Base-by-base conservation (phyloP, 805 yeast species). In the Wickerhamomyces rabaulensis region DNA sequence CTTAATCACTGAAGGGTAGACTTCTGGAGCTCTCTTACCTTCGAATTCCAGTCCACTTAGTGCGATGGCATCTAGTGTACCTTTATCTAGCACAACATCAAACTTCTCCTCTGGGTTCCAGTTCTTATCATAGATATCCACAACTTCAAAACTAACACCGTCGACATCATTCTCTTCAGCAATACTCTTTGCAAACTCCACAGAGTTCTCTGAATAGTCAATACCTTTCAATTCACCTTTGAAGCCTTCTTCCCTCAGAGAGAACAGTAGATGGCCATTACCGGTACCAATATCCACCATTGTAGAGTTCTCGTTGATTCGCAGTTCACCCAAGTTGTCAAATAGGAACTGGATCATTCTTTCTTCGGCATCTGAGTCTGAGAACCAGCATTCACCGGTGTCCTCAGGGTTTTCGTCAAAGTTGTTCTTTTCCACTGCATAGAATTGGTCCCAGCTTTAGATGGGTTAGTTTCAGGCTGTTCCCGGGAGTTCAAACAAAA, bases 11-110 rank as follows among this genome's bases (percentile, higher is more conserved):
- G 54, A 52, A 0, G 90, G 80, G 57, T 94, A 92, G 15, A 79
- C 68, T 23, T 83, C 80, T 47, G 76, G 68, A 3, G 79, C 75
- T 16, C 76, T 73, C 47, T 70, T 68, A 12, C 66, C 67, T 9
- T 66, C 73, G 48, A 76, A 77, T 19, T 65, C 73, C 2, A 69
- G 54, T 20, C 84, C 84, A 62, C 88, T 87, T 40, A 94, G 73
- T 0, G 97, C 97, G 51, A 94, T 92, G 6, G 99, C 99, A 67
- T 94, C 99, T 20, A 94, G 68, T 0, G 99, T 94, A 9, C 99
- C 99, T 63, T 94, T 94, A 66, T 94, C 99, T 16, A 90, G 68
- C 2, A 92, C 78, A 9, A 94, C 64, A 60, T 91, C 96, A 65
- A 78, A 90, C 20, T 68, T 58, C 4, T 66, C 71, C 2, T 62